These are phyloP conservation scores for Lachnellula cervina DNA, from an alignment of 2,329 filamentous ascomycete species.

Conservation along the genomic window DNA sequence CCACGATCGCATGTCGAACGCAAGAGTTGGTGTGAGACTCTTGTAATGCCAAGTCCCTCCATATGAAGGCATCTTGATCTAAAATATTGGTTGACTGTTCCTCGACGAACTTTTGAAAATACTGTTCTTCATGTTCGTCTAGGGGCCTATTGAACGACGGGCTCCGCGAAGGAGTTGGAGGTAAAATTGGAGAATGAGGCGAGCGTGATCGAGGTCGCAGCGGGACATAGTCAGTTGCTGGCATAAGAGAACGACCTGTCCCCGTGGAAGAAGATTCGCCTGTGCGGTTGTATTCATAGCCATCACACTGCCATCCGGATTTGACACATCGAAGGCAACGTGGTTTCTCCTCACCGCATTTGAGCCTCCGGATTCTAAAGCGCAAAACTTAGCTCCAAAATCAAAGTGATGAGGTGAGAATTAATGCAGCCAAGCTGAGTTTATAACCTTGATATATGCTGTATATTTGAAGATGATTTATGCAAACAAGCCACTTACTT, in stretches of 20 bases:
- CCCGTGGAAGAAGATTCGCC: not conserved
- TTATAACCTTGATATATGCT: not conserved
- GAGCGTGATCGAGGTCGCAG: conserved; percentile 2
- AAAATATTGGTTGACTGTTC: conserved; percentile 13
- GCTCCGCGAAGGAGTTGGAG: conserved; percentile 1
- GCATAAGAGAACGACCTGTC: not conserved
- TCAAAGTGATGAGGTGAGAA: too few species aligned
- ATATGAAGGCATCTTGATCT: conserved; percentile 47
- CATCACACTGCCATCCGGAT: conserved; percentile 27
- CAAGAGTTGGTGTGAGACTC: conserved; percentile 15
- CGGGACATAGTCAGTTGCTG: not conserved
- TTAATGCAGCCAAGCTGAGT: too few species aligned
- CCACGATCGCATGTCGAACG: conserved; percentile 26
- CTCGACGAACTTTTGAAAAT: conserved; percentile 24
- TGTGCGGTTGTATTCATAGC: conserved; percentile 15
- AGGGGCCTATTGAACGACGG: conserved; percentile 4
- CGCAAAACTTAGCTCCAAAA: not conserved
- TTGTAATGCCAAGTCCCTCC: conserved; percentile 18
- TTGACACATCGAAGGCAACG: conserved; percentile 24
- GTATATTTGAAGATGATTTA: not conserved
- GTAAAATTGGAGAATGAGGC: conserved; percentile 6
- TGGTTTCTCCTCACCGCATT: conserved; percentile 28
- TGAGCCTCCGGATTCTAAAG: conserved; percentile 27
- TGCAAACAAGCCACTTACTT: conserved; percentile 46
- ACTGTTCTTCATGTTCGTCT: conserved; percentile 17